A percentile compares a stretch with the other conserved stretches of the same genome.
Evolutionary conservation across 805 yeast species (phyloP).

Genomic region (Kuraishia hungarica): DNA sequence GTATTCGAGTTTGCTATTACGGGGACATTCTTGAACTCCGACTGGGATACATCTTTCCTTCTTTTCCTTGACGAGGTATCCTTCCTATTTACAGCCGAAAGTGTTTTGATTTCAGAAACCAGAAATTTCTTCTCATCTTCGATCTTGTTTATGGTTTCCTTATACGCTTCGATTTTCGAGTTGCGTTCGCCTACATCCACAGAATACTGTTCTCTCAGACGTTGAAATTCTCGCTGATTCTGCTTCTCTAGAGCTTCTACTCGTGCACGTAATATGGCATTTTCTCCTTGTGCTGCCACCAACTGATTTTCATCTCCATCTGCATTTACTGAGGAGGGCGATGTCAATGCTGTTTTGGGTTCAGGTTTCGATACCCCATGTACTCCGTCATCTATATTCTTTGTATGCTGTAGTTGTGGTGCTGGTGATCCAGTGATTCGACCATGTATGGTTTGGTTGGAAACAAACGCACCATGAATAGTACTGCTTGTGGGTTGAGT

Average conservation of each 20-base stretch:
- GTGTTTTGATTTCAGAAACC: neutral
- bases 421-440: neutral
- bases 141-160: conserved; percentile 29
- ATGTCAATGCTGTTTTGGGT: neutral
- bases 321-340: neutral
- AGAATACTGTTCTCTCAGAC: conserved; percentile 23
- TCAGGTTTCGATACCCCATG: neutral
- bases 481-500: neutral
- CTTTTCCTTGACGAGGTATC: neutral
- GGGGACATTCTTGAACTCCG: neutral
- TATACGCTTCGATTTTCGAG: conserved; percentile 14
- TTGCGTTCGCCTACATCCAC: conserved; percentile 13
- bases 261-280: conserved; percentile 66
- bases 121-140: conserved; percentile 52
- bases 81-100: neutral
- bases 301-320: conserved; percentile 21
- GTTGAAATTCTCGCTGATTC: conserved; percentile 26
- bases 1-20: neutral
- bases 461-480: neutral
- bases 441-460: neutral
- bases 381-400: neutral
- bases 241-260: conserved; percentile 35
- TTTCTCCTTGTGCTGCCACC: conserved; percentile 65
- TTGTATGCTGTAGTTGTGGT: neutral
- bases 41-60: neutral